A percentile compares a stretch with the other conserved stretches of the same genome.
Conservation (phyloP, 257 asterid species). For the Solanum gandarillasii region DNA sequence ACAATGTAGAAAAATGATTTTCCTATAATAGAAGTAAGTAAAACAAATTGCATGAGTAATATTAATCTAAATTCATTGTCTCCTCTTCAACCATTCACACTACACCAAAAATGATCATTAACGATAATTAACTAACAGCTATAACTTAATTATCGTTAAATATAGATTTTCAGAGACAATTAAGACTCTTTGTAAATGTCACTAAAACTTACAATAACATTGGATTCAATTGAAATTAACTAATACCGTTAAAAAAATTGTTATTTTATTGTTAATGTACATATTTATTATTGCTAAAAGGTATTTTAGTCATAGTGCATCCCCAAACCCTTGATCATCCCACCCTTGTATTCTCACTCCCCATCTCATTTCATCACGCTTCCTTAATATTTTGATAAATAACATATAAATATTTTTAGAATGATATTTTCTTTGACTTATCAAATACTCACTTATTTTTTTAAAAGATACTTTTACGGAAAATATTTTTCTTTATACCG, state of each 20-base stretch:
- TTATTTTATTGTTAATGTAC: too few relatives aligned
- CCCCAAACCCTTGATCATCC: neutral
- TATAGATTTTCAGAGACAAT: too few relatives aligned
- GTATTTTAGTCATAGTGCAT: rapidly evolving
- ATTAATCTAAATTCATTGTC: neutral
- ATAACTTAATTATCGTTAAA: neutral
- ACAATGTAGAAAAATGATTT: too few relatives aligned
- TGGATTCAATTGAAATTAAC: neutral
- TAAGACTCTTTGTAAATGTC: too few relatives aligned
- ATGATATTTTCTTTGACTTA: neutral
- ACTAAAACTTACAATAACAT: too few relatives aligned
- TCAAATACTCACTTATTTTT: neutral
- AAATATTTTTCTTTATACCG: neutral
- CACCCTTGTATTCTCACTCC: neutral
- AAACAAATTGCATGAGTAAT: neutral
- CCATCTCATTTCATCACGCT: neutral
- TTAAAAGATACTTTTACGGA: rapidly evolving
- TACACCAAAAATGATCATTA: too few relatives aligned
- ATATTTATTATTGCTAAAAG: neutral
- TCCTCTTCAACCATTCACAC: neutral
- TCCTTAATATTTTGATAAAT: neutral
- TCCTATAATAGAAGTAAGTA: neutral
- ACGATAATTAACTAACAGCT: too few relatives aligned
- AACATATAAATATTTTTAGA: neutral
- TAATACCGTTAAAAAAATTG: rapidly evolving